These are phyloP conservation scores for Fusarium nematophilum DNA, from an alignment of 2,329 filamentous ascomycete species.

Conservation along the genomic window DNA sequence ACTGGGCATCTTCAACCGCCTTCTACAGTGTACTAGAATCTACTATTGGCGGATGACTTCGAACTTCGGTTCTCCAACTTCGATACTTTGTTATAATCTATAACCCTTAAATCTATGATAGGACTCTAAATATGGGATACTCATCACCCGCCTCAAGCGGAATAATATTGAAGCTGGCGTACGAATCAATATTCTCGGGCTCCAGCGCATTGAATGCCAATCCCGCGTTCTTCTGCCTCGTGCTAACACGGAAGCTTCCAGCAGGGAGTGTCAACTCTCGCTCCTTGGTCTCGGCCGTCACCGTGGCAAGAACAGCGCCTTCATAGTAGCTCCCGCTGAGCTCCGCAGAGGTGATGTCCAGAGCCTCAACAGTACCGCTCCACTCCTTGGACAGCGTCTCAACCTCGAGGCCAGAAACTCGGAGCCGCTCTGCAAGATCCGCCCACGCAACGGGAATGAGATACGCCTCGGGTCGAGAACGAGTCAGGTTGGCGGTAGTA, in stretches of 20 bases:
- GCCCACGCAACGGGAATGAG: slow-evolving; percentile 46
- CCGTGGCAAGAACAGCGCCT: slow-evolving; percentile 38
- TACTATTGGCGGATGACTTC: too few species aligned
- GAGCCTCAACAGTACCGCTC: slow-evolving; percentile 43
- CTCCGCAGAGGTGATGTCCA: slow-evolving; percentile 39
- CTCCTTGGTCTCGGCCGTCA: slow-evolving; percentile 31
- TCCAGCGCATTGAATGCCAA: slow-evolving; percentile 46
- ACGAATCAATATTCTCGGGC: slow-evolving; percentile 50
- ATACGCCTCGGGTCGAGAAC: slow-evolving; percentile 45
- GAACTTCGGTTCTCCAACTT: too few species aligned
- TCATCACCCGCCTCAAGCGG: slow-evolving; percentile 45
- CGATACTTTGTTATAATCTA: too few species aligned
- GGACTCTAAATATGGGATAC: slow-evolving; percentile 45
- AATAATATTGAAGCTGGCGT: slow-evolving; percentile 46
- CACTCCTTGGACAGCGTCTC: slow-evolving; percentile 37
- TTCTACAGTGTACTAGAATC: too few species aligned
- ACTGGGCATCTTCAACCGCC: too few species aligned
- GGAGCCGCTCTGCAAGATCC: slow-evolving; percentile 43
- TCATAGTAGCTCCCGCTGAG: slow-evolving; percentile 43
- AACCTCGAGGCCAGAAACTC: slow-evolving; percentile 40
- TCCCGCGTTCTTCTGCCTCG: slow-evolving; percentile 47
- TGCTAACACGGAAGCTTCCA: slow-evolving; percentile 48
- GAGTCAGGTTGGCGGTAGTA: slow-evolving; percentile 42
- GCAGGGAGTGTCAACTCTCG: slow-evolving; percentile 39
- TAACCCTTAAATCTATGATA: not conserved